phyloP scores from a whole-genome alignment of 495 filamentous ascomycete species.

The Talaromyces proteolyticus region DNA sequence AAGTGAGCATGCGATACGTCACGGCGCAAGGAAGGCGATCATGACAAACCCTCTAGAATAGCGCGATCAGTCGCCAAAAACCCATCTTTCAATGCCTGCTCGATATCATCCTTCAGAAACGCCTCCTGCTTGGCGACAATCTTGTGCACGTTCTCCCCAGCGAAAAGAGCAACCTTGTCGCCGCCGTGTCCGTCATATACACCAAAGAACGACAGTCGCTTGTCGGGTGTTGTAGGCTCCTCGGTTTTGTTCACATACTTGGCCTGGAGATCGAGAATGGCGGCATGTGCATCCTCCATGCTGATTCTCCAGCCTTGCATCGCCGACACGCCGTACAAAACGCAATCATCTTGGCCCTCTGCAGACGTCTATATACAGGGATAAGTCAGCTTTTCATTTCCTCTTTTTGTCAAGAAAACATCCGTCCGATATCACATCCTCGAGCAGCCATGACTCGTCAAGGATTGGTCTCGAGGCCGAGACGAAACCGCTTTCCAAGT shows the following conservation, averaged over 20 bases:
- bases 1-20: constrained; percentile 10
- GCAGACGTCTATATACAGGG: constrained; percentile 61
- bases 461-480: not conserved
- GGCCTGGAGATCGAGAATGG: constrained; percentile 79
- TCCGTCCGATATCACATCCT: not conserved
- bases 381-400: no score
- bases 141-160: constrained; percentile 87
- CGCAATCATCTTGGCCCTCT: constrained; percentile 86
- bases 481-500: not conserved
- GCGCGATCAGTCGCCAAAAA: constrained; percentile 95
- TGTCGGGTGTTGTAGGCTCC: constrained; percentile 55
- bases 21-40: no score
- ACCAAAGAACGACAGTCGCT: constrained; percentile 89
- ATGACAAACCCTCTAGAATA: constrained; percentile 84
- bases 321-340: constrained; percentile 88
- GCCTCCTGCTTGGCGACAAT: constrained; percentile 92
- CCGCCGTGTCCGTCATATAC: constrained; percentile 98
- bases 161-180: constrained; percentile 90
- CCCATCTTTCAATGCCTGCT: constrained; percentile 94
- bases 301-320: constrained; percentile 99
- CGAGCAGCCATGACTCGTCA: not conserved
- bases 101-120: constrained; percentile 84
- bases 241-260: constrained; percentile 47
- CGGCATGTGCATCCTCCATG: constrained; percentile 96
- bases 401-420: no score